A percentile compares a stretch with the other conserved stretches of the same genome.
phyloP scores from a whole-genome alignment of 2,329 filamentous ascomycete genomes.

The Cordyceps militaris region DNA sequence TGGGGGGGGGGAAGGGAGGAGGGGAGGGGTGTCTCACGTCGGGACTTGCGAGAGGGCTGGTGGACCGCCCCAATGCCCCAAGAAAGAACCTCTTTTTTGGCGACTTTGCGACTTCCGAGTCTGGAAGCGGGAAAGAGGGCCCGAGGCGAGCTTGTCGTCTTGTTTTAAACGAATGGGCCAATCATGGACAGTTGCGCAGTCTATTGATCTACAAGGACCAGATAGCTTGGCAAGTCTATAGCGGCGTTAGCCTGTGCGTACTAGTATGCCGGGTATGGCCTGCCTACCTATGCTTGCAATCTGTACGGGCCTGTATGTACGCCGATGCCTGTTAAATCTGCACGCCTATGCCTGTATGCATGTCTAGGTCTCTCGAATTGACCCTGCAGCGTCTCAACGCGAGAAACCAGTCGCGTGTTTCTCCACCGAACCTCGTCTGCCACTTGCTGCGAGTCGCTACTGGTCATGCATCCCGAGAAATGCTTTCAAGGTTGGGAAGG shows the following conservation, averaged over 20 bases:
- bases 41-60: constrained; percentile 1
- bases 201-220: background rate
- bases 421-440: background rate
- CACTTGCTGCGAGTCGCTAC: background rate
- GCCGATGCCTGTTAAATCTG: no score
- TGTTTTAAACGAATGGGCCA: background rate
- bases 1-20: background rate
- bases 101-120: background rate
- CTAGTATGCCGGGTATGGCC: no score
- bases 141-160: background rate
- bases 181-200: background rate
- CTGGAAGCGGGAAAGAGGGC: background rate
- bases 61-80: no score
- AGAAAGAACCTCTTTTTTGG: background rate
- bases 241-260: no score
- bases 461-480: background rate
- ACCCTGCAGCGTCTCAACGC: background rate
- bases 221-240: background rate
- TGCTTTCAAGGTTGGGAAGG: background rate
- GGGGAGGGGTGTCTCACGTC: constrained; percentile 1
- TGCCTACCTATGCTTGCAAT: no score
- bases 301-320: no score
- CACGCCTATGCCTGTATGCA: no score
- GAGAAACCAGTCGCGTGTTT: background rate
- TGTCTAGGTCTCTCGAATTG: no score